A percentile compares a stretch with the other conserved stretches of the same genome.
Evolutionary conservation across 495 filamentous ascomycete genomes (phyloP).

Genomic region (Xylaria palmicola): DNA sequence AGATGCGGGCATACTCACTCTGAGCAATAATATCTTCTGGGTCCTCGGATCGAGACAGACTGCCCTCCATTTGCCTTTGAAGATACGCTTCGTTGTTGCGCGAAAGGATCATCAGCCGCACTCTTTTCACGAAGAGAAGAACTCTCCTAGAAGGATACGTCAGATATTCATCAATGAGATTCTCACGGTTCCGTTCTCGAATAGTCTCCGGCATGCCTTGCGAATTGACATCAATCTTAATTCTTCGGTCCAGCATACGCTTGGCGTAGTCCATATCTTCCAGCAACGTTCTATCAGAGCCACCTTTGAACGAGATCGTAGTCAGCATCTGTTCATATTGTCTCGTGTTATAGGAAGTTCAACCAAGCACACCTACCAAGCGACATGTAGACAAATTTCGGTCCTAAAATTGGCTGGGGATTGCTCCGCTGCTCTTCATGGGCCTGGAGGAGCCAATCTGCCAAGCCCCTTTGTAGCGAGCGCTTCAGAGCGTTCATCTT

Average conservation of each 20-base stretch:
- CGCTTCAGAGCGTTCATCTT: neutral
- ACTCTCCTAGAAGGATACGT: conserved; percentile 21
- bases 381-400: neutral
- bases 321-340: neutral
- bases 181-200: conserved; percentile 23
- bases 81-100: neutral
- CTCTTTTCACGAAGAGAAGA: conserved; percentile 14
- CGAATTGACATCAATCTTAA: conserved; percentile 28
- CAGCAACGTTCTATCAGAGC: neutral
- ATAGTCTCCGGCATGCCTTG: conserved; percentile 21
- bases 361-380: neutral
- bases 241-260: conserved; percentile 19
- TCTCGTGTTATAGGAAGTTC: neutral
- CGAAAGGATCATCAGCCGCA: neutral
- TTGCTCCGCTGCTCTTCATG: conserved; percentile 14
- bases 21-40: conserved; percentile 9
- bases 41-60: neutral
- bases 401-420: neutral
- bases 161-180: conserved; percentile 24
- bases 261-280: conserved; percentile 12
- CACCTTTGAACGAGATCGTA: neutral
- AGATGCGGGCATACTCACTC: neutral
- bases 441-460: neutral
- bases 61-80: neutral
- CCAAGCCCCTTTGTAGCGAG: neutral